phyloP scores from a whole-genome alignment of 495 filamentous ascomycete species.

The Parachaetomium inaequale region DNA sequence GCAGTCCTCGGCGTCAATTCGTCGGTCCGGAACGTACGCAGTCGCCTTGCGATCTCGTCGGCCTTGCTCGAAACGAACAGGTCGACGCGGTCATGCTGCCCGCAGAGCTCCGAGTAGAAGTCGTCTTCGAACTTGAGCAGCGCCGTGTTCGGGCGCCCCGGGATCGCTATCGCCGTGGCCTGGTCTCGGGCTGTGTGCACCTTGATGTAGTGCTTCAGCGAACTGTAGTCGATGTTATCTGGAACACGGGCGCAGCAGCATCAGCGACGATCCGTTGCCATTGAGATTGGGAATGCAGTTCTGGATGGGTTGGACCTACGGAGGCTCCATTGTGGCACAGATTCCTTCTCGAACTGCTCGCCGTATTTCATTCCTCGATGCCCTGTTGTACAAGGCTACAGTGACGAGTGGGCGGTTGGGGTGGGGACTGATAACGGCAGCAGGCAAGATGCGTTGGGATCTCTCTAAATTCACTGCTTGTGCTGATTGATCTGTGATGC shows the following conservation, averaged over 20 bases:
- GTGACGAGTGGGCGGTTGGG: background rate
- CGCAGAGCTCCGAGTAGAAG: slow-evolving; percentile 57
- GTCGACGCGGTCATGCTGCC: slow-evolving; percentile 64
- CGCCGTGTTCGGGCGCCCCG: slow-evolving; percentile 52
- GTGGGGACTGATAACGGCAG: background rate
- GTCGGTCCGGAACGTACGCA: slow-evolving; percentile 45
- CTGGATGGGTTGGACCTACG: slow-evolving; percentile 44
- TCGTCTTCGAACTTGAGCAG: slow-evolving; percentile 57
- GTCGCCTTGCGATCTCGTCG: slow-evolving; percentile 60
- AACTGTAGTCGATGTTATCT: slow-evolving; percentile 75
- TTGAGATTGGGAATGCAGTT: background rate
- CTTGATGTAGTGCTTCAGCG: slow-evolving; percentile 71
- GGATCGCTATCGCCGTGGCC: slow-evolving; percentile 62
- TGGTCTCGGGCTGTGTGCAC: slow-evolving; percentile 58
- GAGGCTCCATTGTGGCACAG: slow-evolving; percentile 84
- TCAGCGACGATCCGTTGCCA: background rate
- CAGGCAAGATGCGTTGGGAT: background rate
- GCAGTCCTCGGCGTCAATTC: too few relatives aligned
- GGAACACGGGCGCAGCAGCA: background rate
- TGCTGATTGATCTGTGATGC: background rate
- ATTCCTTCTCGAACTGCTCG: slow-evolving; percentile 73
- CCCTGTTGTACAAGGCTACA: background rate
- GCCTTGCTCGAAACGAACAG: slow-evolving; percentile 69
- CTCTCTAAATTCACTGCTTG: background rate
- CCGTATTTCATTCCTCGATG: slow-evolving; percentile 63